Base-by-base conservation (phyloP, 345 rosid genomes). In the Anacardium occidentale region DNA sequence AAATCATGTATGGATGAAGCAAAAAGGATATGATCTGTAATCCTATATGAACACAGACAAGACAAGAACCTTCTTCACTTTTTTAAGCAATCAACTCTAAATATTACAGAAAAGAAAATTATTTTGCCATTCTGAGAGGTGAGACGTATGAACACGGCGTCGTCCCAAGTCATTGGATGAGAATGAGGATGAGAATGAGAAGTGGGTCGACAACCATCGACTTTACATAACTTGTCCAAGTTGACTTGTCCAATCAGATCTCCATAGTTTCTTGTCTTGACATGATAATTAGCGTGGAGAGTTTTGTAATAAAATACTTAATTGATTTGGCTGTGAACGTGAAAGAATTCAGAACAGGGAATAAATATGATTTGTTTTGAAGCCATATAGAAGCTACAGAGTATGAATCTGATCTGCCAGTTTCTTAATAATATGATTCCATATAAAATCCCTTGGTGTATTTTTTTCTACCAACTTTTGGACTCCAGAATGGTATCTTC, bases 401-500 rank as follows among this genome's bases (percentile, higher is more conserved):
- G 64, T 48, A 57, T 60, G 74, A 68, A 44, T 24, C 61, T 29
- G 66, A 60, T 25, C 21, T 66, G 54, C 57, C 67, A 75, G 18
- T 15, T 60, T 70, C 69, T 62, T 58, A 37, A 67, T 44, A 18
- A n/a, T 25, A 57, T 55, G 64, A 47, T 71, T 79, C 55, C 64
- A 64, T 60, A 32, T 44, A 24, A 64, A 32, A 25, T 45, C 47
- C 48, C 53, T 63, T 47, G 59, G 37, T n/a, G 58, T 4, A 70
- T 20, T 21, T 15, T 37, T 51, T 55, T 76, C 62, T 64, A 62
- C 71, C 44, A 62, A 45, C 75, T 79, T 71, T 65, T 67, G 71
- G 79, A 75, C 79, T 67, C 55, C 37, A 2, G 5, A 62, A 55
- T 62, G 71, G 71, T 29, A 78, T 68, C 79, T 68, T 55, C 66